Conservation (phyloP, 306 rosid species). For the Hippophae gyantsensis region DNA sequence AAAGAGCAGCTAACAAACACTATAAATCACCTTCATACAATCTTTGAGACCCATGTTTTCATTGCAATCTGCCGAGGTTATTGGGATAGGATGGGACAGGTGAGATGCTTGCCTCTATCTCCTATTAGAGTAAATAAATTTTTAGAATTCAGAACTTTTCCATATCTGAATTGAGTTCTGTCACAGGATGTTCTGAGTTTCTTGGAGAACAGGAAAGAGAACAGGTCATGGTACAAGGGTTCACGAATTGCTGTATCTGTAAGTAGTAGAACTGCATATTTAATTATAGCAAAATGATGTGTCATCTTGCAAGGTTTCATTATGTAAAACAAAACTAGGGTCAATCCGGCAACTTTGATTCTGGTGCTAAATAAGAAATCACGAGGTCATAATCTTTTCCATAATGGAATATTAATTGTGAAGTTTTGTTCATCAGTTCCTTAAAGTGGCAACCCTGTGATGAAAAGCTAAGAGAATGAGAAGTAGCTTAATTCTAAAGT, state of each 20-base stretch:
- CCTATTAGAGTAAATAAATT: background rate
- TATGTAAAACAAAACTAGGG: background rate
- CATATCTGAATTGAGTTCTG: background rate
- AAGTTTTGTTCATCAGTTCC: background rate
- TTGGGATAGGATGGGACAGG: constrained; percentile 34
- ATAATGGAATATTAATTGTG: background rate
- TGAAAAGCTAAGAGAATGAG: background rate
- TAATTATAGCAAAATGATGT: background rate
- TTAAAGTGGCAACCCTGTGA: too few species aligned
- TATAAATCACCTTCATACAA: constrained; percentile 16
- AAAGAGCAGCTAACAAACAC: constrained; percentile 14
- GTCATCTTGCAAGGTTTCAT: background rate
- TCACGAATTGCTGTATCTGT: constrained; percentile 20
- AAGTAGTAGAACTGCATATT: constrained; percentile 11
- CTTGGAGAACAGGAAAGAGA: constrained; percentile 21
- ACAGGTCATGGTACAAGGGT: constrained; percentile 21
- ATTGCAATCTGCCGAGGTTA: constrained; percentile 21
- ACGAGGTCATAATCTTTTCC: background rate
- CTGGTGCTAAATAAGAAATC: background rate
- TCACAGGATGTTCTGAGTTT: constrained; percentile 21
- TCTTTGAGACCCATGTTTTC: constrained; percentile 22
- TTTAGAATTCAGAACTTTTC: background rate
- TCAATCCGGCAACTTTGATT: background rate
- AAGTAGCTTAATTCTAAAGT: background rate
- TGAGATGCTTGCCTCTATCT: background rate